A percentile compares a stretch with the other conserved stretches of the same genome.
phyloP scores from a whole-genome alignment of 176 grass and related monocot species.

The Oryza punctata region DNA sequence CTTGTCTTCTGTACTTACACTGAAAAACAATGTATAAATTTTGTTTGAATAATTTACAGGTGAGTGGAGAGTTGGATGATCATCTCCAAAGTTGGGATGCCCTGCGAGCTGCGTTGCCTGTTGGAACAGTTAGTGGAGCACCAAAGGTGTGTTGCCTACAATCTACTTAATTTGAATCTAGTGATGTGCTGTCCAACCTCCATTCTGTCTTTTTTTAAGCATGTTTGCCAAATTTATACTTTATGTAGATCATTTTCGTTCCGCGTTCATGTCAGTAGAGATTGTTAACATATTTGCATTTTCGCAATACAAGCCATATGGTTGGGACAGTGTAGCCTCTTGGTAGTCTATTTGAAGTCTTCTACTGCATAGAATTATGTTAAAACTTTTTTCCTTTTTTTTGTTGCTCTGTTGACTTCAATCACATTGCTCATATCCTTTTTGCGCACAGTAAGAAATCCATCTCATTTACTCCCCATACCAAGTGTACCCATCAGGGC shows the following conservation, averaged over 20 bases:
- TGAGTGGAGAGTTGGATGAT: constrained; percentile 70
- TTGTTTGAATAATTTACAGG: constrained; percentile 41
- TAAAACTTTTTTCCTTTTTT: not conserved
- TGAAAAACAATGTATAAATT: constrained; percentile 33
- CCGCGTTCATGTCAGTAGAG: not conserved
- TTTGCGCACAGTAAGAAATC: not conserved
- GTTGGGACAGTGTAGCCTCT: not conserved
- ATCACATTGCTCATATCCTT: not conserved
- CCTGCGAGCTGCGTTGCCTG: constrained; percentile 79
- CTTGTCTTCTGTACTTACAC: not conserved
- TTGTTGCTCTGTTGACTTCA: not conserved
- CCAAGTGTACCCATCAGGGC: not conserved
- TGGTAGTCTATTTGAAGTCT: not conserved
- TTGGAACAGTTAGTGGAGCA: constrained; percentile 91
- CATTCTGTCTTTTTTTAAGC: not conserved
- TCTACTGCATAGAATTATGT: not conserved
- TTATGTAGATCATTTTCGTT: not conserved
- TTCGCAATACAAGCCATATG: not conserved
- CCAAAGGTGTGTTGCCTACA: constrained; percentile 58
- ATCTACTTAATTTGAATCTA: constrained; percentile 23
- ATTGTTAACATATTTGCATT: not conserved
- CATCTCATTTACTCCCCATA: not conserved
- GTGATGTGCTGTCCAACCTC: not conserved
- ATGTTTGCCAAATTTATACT: constrained; percentile 6
- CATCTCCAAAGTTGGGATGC: constrained; percentile 83